These are phyloP conservation scores for Rhodomyrtus psidioides DNA, from an alignment of 441 rosid genomes.

Conservation along the genomic window DNA sequence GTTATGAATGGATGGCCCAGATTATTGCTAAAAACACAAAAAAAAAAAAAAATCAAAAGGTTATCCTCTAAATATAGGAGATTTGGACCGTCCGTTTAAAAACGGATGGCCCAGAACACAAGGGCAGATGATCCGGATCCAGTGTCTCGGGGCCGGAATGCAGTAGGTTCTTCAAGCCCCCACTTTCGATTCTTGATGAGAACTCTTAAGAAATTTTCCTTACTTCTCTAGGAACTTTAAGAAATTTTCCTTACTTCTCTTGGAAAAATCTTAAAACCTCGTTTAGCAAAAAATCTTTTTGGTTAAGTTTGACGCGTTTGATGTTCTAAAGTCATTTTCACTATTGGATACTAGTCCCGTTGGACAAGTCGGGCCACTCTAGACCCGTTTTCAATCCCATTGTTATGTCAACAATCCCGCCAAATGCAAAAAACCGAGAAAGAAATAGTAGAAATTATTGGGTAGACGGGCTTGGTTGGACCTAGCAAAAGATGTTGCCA, in stretches of 20 bases:
- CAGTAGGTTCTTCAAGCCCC: not conserved
- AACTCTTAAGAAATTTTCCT: not conserved
- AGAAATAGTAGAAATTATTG: not conserved
- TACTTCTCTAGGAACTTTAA: too few relatives aligned
- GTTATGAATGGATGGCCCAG: too few relatives aligned
- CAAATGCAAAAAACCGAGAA: not conserved
- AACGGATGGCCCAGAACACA: too few relatives aligned
- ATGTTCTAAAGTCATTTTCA: not conserved
- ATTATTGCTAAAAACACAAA: too few relatives aligned
- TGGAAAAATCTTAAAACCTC: too few relatives aligned
- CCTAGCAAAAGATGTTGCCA: not conserved
- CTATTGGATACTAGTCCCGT: not conserved
- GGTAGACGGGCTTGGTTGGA: not conserved
- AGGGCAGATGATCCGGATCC: too few relatives aligned
- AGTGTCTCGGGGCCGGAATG: not conserved
- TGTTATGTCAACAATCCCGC: too few relatives aligned
- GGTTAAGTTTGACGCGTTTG: not conserved
- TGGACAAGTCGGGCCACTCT: not conserved
- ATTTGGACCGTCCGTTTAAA: too few relatives aligned
- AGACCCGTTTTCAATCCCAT: not conserved
- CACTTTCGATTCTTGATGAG: not conserved
- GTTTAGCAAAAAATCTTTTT: rapidly evolving
- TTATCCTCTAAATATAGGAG: too few relatives aligned
- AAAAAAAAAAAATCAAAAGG: too few relatives aligned
- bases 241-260: too few relatives aligned